phyloP scores from a whole-genome alignment of 2,329 filamentous ascomycete genomes.

The Paecilomyces fulvus region DNA sequence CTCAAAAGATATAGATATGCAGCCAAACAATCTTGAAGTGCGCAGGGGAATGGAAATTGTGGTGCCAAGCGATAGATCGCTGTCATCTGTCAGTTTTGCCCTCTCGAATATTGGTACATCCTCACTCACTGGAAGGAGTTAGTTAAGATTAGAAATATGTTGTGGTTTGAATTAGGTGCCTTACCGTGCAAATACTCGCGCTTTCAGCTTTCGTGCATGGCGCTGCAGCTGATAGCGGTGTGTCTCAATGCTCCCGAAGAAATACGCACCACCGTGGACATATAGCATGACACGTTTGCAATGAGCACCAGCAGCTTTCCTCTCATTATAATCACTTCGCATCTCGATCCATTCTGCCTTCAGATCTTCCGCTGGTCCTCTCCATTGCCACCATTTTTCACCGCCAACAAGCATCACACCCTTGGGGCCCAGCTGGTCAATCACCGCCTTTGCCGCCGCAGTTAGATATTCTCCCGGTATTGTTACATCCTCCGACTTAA shows the following conservation, averaged over 20 bases:
- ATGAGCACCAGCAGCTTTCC: conserved; percentile 52
- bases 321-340: conserved; percentile 67
- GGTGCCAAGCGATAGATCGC: conserved; percentile 78
- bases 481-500: conserved; percentile 62
- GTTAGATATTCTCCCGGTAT: conserved; percentile 58
- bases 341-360: conserved; percentile 96
- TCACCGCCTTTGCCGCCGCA: conserved; percentile 58
- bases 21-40: conserved; percentile 79
- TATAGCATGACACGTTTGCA: conserved; percentile 81
- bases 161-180: conserved; percentile 2
- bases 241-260: conserved; percentile 89
- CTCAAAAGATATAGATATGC: conserved; percentile 77
- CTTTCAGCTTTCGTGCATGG: conserved; percentile 88
- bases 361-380: conserved; percentile 55
- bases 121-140: conserved; percentile 13
- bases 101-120: neutral
- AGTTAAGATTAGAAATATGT: neutral
- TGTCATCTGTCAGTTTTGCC: conserved; percentile 12
- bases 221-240: conserved; percentile 98
- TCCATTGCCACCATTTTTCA: conserved; percentile 83
- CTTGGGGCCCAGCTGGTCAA: conserved; percentile 65
- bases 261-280: conserved; percentile 89
- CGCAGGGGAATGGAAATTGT: conserved; percentile 93
- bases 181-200: conserved; percentile 68
- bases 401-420: conserved; percentile 73